Percentiles rank a stretch among this genome's conserved stretches.
Conservation (phyloP, 805 yeast genomes). For the Torulaspora microellipsoides region DNA sequence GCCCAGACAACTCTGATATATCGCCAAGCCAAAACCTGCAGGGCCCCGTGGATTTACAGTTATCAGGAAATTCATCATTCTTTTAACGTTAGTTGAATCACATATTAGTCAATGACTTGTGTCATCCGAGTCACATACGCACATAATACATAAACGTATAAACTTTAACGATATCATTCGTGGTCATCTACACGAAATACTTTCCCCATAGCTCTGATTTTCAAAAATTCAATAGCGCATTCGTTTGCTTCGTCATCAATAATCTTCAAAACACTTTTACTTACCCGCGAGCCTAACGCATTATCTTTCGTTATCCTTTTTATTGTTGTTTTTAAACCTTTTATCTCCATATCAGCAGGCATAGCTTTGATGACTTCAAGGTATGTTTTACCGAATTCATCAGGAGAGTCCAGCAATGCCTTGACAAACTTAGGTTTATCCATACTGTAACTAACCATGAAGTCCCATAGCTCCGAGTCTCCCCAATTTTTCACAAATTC, state of each 20-base stretch:
- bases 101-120: not conserved
- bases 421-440: conserved; percentile 71
- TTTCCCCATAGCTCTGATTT: conserved; percentile 33
- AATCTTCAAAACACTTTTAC: conserved; percentile 51
- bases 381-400: conserved; percentile 56
- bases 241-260: conserved; percentile 48
- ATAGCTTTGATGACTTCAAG: conserved; percentile 63
- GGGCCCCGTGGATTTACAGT: conserved; percentile 10
- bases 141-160: not conserved
- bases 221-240: conserved; percentile 32
- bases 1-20: conserved; percentile 9
- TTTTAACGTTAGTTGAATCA: conserved; percentile 3
- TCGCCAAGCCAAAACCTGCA: conserved; percentile 10
- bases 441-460: conserved; percentile 64
- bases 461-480: conserved; percentile 78
- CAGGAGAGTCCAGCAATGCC: conserved; percentile 65
- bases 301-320: conserved; percentile 59
- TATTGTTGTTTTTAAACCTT: conserved; percentile 59
- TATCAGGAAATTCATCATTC: conserved; percentile 11
- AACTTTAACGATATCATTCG: not conserved
- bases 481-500: conserved; percentile 64
- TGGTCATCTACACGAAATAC: conserved; percentile 11
- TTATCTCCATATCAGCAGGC: conserved; percentile 56
- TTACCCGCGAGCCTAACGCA: conserved; percentile 49
- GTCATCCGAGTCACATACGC: not conserved